Evolutionary conservation across 176 grass and related monocot genomes (phyloP), one percentile per base, ranked within the genome.

Genomic region (Pontederia paniculata): DNA sequence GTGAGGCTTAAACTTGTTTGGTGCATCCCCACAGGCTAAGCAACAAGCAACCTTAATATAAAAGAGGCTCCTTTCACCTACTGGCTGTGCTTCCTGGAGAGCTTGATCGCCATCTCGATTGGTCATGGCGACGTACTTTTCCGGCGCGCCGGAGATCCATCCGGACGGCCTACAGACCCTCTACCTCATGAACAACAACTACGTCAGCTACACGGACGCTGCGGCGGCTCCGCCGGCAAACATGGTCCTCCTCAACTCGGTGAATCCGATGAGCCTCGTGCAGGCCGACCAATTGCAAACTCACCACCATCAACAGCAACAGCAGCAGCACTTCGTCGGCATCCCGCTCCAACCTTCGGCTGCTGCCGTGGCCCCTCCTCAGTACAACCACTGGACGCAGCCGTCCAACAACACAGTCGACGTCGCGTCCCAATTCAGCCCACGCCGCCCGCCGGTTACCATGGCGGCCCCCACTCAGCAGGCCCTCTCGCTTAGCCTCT

Each of bases 101-200:
- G 6, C 6, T 48, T 54, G 49, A 21, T 55, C 17, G 0, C 31
- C 21, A 15, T 15, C 41, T 13, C n/a, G 55, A 44, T 12, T 44
- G 12, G 48, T 20, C 13, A 91, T 98, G 94, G 83, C 94, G 16
- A 54, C 80, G 10, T 98, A 93, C 54, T 98, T 82, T 75, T 80
- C 83, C 18, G 75, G 75, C 15, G 80, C 60, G 66, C 76, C 75
- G n/a, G 93, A 98, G 42, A 77, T 98, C 65, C 93, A 98, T 59
- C 54, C 74, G 10, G 94, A 93, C 41, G 79, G 83, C 17, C 72
- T 98, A 17, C 94, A 93, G 58, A 98, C 94, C 10, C 80, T 98
- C 21, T 98, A 93, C 69, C 80, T 98, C 17, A 88, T 98, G 94
- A 98, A 98, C 60, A 83, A 83, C 12, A 63, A 68, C 69, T 98